Evolutionary conservation across 441 rosid species (phyloP).

Genomic region (Raphanus hybrid): DNA sequence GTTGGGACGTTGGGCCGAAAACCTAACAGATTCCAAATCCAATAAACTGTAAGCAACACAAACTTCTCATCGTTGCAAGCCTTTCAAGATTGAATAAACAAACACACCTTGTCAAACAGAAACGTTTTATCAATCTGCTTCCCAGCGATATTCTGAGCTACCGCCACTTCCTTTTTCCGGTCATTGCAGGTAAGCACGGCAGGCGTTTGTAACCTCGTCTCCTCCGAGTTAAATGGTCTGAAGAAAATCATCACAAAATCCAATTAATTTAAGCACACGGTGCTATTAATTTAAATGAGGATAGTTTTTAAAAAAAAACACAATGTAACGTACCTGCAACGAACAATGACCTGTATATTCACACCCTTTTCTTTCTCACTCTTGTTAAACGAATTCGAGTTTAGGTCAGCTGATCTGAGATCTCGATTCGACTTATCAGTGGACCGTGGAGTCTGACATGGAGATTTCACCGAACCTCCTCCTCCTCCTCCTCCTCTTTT

Average conservation of each 20-base stretch:
- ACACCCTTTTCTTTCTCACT: slow-evolving; percentile 95
- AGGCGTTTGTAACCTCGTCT: slow-evolving; percentile 72
- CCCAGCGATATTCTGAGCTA: slow-evolving; percentile 85
- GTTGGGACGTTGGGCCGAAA: slow-evolving; percentile 91
- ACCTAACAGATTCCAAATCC: slow-evolving; percentile 53
- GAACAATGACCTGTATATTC: slow-evolving; percentile 92
- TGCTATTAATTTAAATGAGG: neutral
- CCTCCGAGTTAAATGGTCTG: slow-evolving; percentile 94
- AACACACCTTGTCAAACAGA: slow-evolving; percentile 84
- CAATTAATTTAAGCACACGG: neutral
- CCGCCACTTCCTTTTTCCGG: slow-evolving; percentile 80
- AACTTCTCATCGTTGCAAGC: neutral
- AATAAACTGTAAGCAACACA: slow-evolving; percentile 28
- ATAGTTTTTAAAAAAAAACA: neutral
- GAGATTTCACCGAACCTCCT: slow-evolving; percentile 62
- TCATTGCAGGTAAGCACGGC: slow-evolving; percentile 90
- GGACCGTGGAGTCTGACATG: slow-evolving; percentile 92
- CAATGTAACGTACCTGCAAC: slow-evolving; percentile 73
- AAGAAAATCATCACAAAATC: neutral
- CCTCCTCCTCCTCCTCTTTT: slow-evolving; percentile 51
- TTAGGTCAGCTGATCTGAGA: slow-evolving; percentile 68
- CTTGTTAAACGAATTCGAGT: slow-evolving; percentile 65
- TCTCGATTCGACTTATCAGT: slow-evolving; percentile 82
- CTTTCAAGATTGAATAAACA: neutral
- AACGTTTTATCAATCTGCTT: slow-evolving; percentile 97